Percentiles rank a stretch among this genome's conserved stretches.
phyloP scores from a whole-genome alignment of 2,329 filamentous ascomycete species.

The Pleomassaria siparia region DNA sequence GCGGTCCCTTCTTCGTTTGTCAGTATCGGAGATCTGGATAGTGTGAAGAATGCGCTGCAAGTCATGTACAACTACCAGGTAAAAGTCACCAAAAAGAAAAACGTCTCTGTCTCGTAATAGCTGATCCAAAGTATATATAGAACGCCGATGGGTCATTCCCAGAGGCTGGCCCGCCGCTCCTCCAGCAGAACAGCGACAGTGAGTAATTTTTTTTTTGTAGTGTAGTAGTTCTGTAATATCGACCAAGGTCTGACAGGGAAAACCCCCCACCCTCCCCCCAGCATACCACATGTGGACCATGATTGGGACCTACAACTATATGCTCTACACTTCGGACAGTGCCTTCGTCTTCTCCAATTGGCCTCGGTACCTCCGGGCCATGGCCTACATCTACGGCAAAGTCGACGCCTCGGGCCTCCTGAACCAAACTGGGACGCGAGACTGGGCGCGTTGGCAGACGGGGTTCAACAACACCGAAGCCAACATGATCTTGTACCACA shows the following conservation, averaged over 20 bases:
- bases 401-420: conserved; percentile 48
- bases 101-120: conserved; percentile 16
- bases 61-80: conserved; percentile 49
- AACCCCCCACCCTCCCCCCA: conserved; percentile 5
- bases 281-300: conserved; percentile 54
- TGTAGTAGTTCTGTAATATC: conserved; percentile 36
- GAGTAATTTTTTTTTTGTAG: conserved; percentile 13
- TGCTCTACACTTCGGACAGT: conserved; percentile 57
- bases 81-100: conserved; percentile 17
- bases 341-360: conserved; percentile 52
- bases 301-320: conserved; percentile 61
- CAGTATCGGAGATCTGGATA: conserved; percentile 49
- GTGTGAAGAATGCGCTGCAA: conserved; percentile 51
- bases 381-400: conserved; percentile 50
- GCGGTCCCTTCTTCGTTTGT: conserved; percentile 50
- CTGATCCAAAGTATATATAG: conserved; percentile 24
- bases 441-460: conserved; percentile 56
- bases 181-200: conserved; percentile 40
- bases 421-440: conserved; percentile 51
- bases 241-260: too few species aligned
- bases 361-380: conserved; percentile 51
- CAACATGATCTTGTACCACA: conserved; percentile 56
- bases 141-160: conserved; percentile 37
- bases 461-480: conserved; percentile 55
- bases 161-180: conserved; percentile 44